A percentile compares a stretch with the other conserved stretches of the same genome.
Evolutionary conservation across 2,329 filamentous ascomycete genomes (phyloP).

Genomic region (Hypoxylon sp.): DNA sequence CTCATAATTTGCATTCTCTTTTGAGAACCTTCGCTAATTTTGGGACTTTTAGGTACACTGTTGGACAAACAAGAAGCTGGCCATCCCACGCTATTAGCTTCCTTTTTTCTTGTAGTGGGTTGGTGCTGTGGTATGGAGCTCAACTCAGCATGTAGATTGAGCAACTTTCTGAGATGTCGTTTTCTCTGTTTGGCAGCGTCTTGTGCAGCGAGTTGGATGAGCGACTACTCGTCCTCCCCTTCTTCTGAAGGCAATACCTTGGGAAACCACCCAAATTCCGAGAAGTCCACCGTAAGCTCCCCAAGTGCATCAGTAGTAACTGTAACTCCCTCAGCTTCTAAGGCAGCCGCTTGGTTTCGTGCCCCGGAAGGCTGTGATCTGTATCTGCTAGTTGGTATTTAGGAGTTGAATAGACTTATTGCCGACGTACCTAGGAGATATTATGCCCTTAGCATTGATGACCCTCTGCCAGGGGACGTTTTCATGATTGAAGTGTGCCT

Average conservation of each 20-base stretch:
- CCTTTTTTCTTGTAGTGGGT: neutral
- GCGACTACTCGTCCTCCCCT: slow-evolving; percentile 51
- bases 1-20: slow-evolving; percentile 16
- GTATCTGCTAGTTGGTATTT: slow-evolving; percentile 12
- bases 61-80: neutral
- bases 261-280: slow-evolving; percentile 71
- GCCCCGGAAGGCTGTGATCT: slow-evolving; percentile 66
- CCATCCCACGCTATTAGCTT: neutral
- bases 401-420: neutral
- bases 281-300: slow-evolving; percentile 67
- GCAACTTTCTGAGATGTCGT: neutral
- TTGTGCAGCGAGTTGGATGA: neutral
- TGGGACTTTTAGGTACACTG: slow-evolving; percentile 9
- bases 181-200: neutral
- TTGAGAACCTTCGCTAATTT: slow-evolving; percentile 27
- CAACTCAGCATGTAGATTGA: neutral
- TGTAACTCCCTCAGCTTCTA: slow-evolving; percentile 67
- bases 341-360: slow-evolving; percentile 65
- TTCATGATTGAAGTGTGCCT: slow-evolving; percentile 73
- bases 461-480: slow-evolving; percentile 97
- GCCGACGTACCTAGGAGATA: slow-evolving; percentile 80
- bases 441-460: slow-evolving; percentile 87
- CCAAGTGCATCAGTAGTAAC: slow-evolving; percentile 66
- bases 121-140: neutral
- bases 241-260: slow-evolving; percentile 62